phyloP scores from a whole-genome alignment of 768 basidiomycete genomes.

The Psilocybe cyanescens region DNA sequence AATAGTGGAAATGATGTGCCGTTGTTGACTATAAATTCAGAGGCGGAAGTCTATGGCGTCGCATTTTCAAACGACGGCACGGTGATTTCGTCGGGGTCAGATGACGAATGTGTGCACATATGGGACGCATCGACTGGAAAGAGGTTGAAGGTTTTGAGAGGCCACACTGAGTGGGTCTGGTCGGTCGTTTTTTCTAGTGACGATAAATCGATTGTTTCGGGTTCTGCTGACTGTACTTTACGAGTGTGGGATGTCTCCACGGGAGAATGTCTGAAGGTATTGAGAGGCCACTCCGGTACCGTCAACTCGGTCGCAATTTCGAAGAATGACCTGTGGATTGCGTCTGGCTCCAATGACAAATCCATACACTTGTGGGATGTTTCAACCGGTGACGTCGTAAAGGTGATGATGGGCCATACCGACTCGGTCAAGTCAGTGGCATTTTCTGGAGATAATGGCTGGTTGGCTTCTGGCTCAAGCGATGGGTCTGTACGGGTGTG shows the following conservation, averaged over 20 bases:
- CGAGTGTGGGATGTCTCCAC: background rate
- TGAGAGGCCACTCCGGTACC: background rate
- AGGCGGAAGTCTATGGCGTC: no score
- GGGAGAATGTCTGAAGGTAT: background rate
- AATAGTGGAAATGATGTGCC: no score
- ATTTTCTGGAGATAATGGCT: background rate
- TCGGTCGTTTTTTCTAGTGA: background rate
- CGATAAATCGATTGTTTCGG: background rate
- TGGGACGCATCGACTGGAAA: background rate
- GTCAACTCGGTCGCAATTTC: background rate
- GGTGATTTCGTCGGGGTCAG: background rate
- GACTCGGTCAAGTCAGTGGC: background rate
- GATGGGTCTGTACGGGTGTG: background rate
- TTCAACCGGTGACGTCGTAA: background rate
- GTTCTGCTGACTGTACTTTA: background rate
- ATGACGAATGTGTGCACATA: background rate
- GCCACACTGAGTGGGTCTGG: background rate
- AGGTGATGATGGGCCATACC: background rate
- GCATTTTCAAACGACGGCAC: background rate
- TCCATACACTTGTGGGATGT: background rate
- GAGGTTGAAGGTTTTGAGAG: background rate
- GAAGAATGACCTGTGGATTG: background rate
- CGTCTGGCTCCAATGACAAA: background rate
- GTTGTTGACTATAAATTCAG: no score
- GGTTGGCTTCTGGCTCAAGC: background rate